Base-by-base conservation (phyloP, 2,329 filamentous ascomycete species). In the Phialemonium atrogriseum region DNA sequence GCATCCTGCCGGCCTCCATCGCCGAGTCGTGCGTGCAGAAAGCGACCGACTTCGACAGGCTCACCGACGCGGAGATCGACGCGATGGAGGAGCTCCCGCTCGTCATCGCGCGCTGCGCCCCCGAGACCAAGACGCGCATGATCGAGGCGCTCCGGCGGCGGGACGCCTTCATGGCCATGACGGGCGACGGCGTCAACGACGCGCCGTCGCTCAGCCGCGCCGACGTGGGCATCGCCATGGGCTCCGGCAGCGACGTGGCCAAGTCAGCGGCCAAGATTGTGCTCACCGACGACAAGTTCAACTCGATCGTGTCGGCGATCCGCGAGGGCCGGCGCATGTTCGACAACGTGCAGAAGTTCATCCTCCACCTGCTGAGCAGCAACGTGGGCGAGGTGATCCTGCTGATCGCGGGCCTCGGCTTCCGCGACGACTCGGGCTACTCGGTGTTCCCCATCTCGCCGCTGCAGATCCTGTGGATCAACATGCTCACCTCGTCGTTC, bases 401-500 rank as follows among this genome's bases (percentile, higher is more conserved):
- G 1, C 66, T 94, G 11, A 75, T 94, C 16, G 78, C 86, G 23
- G 87, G 87, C 32, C 73, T 94, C 4, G 81, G 69, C 0, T 93
- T 94, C 62, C 82, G 86, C 47, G 87, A 94, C 49, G 43, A 57
- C 3, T 62, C 66, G 8, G 70, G 73, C 7, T 70, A 84, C 38
- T 91, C 85, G 0, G 85, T 94, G 8, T 94, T 93, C 55, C 87
- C 86, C 5, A 73, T 94, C 26, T 77, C 84, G 0, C 85, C 87
- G 1, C 76, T 94, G 9, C 80, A 94, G 47, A 89, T 94, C 40
- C 72, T 94, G 37, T 94, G 85, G 86, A 85, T 94, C 54, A 94
- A 94, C 57, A 89, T 94, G 82, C 73, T 91, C 34, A 94, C 87
- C 0, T 89, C 84, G 24, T 84, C 80, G 2, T 77, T 91, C 54